Evolutionary conservation across 2,329 filamentous ascomycete species (phyloP), one percentile per base, ranked within the genome.

Genomic region (Aspergillus sp.): DNA sequence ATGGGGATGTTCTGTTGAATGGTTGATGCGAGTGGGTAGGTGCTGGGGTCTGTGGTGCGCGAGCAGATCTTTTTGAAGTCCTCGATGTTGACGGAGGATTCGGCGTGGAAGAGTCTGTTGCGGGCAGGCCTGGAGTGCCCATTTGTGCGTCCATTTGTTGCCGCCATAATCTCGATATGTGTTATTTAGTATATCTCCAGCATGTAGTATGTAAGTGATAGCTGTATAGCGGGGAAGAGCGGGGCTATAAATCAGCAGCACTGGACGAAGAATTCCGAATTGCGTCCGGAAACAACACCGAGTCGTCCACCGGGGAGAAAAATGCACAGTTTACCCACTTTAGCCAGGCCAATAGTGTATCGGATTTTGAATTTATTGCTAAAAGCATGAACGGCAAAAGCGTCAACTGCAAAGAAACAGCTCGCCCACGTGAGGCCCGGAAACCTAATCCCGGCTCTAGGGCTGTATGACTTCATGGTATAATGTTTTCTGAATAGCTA

Each of bases 1-100:
- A 86, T 78, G 0, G 84, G 84, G 3, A 87, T 75, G 61, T 85
- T 85, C 40, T 77, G 70, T 20, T 76, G 54, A 22, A 85, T 72
- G 4, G 69, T 59, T 6, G 65, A 65, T 1, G 82, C 78, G 1
- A 83, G 75, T 0, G 82, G 82, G 56, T 85, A 86, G 3, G 73
- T 65, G 11, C 68, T 56, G 22, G 62, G 60, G 5, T 71, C 64
- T 7, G 72, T 67, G 11, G 66, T 74, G 49, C 77, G 75, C 2
- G 75, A 77, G 62, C 78, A 83, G 27, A 83, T 70, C 2, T 66
- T 63, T 58, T 75, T 71, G 64, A 84, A 81, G 2, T 74, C 71
- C 3, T 77, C 65, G 3, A 84, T 62, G 1, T 63, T 34, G 6
- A 64, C 27, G 1, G 56, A 58, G 8, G 66, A 60, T 12, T 58